phyloP scores from a whole-genome alignment of 305 asterid species.

The Rubia balearica region DNA sequence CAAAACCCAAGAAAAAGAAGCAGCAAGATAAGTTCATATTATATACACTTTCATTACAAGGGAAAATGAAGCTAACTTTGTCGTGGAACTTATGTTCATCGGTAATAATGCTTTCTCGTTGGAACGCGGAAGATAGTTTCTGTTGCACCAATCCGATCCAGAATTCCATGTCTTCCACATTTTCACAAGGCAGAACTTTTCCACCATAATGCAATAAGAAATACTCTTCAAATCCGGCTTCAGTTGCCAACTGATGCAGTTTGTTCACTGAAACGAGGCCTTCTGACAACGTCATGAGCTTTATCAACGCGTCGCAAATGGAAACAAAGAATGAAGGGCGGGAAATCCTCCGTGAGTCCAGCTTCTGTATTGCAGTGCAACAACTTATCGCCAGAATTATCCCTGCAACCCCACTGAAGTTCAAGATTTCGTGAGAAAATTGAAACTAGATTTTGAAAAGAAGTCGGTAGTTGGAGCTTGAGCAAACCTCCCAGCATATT shows the following conservation, averaged over 20 bases:
- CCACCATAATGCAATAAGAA: constrained; percentile 60
- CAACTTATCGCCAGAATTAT: constrained; percentile 57
- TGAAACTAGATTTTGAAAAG: neutral
- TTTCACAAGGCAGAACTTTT: constrained; percentile 52
- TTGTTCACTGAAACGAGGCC: constrained; percentile 46
- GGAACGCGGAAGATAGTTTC: constrained; percentile 54
- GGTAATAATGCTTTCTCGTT: constrained; percentile 54
- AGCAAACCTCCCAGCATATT: constrained; percentile 72
- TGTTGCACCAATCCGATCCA: constrained; percentile 69
- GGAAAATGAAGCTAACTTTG: constrained; percentile 35
- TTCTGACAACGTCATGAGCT: constrained; percentile 54
- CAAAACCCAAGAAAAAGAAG: neutral
- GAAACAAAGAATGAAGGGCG: constrained; percentile 34
- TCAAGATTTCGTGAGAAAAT: neutral
- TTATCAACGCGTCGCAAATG: constrained; percentile 37
- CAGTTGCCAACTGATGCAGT: constrained; percentile 53
- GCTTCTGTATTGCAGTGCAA: constrained; percentile 51
- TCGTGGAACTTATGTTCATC: constrained; percentile 33
- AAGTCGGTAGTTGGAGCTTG: neutral
- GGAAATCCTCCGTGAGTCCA: constrained; percentile 39
- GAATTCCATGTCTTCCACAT: constrained; percentile 50
- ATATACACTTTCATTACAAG: neutral
- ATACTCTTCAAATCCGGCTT: constrained; percentile 76
- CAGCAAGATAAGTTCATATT: neutral
- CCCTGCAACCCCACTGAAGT: constrained; percentile 84